Percentiles rank a stretch among this genome's conserved stretches.
Conservation (phyloP, 2,329 filamentous ascomycete genomes). For the Teratosphaeria gauchensis region DNA sequence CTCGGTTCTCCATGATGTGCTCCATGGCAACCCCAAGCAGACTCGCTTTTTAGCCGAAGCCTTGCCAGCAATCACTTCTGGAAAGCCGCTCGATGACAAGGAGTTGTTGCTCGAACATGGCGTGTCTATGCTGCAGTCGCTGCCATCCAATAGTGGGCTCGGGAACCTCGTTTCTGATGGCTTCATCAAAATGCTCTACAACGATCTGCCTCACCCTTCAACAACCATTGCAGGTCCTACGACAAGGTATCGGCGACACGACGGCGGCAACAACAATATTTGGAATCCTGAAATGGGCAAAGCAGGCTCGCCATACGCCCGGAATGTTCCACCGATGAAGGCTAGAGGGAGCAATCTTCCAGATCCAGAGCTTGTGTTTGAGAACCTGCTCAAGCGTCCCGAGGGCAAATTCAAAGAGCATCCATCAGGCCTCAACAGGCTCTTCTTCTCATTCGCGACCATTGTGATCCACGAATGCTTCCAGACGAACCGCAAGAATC, state of each 20-base stretch:
- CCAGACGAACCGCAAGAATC: conserved; percentile 32
- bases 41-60: conserved; percentile 31
- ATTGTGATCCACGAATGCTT: conserved; percentile 42
- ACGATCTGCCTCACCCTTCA: conserved; percentile 44
- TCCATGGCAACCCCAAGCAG: conserved; percentile 31
- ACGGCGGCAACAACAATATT: conserved; percentile 39
- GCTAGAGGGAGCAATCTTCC: conserved; percentile 42
- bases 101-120: conserved; percentile 41
- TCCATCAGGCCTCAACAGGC: conserved; percentile 35
- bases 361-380: conserved; percentile 40
- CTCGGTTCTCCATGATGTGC: conserved; percentile 31
- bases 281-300: conserved; percentile 45
- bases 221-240: conserved; percentile 38
- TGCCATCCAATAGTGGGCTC: conserved; percentile 43
- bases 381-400: conserved; percentile 35
- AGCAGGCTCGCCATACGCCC: conserved; percentile 38
- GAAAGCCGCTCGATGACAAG: conserved; percentile 40
- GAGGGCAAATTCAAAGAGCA: conserved; percentile 33
- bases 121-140: conserved; percentile 42
- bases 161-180: conserved; percentile 38
- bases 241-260: conserved; percentile 34
- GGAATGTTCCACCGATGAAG: conserved; percentile 37
- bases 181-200: conserved; percentile 45
- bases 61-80: conserved; percentile 34
- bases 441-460: conserved; percentile 41